phyloP scores from a whole-genome alignment of 83 land plant genomes.

The Isoetes engelmannii region DNA sequence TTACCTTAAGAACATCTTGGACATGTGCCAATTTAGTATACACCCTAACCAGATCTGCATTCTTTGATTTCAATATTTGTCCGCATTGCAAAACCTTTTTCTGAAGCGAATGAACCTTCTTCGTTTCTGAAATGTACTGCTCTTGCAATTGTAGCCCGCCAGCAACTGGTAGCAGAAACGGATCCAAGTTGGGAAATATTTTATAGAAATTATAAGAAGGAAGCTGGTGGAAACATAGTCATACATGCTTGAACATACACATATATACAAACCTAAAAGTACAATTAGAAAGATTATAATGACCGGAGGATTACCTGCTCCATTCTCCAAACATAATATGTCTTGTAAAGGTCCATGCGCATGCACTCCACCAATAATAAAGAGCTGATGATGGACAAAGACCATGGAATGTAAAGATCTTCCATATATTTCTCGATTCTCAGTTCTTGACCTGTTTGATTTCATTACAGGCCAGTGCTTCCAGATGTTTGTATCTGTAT shows the following conservation, averaged over 20 bases:
- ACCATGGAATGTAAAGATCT: constrained; percentile 36
- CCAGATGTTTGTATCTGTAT: constrained; percentile 19
- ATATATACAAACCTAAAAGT: not conserved
- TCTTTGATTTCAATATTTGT: not conserved
- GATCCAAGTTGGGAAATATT: too few species aligned
- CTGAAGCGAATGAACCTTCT: not conserved
- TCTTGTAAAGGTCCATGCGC: constrained; percentile 29
- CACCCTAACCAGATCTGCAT: not conserved
- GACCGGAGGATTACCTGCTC: constrained; percentile 21
- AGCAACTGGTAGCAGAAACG: not conserved
- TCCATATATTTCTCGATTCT: constrained; percentile 13
- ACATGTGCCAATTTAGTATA: not conserved
- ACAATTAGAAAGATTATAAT: not conserved
- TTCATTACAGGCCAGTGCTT: constrained; percentile 8
- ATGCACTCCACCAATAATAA: constrained; percentile 34
- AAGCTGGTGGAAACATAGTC: too few species aligned
- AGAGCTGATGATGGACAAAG: constrained; percentile 18
- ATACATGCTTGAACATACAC: too few species aligned
- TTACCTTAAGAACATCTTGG: not conserved
- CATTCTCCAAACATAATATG: constrained; percentile 28
- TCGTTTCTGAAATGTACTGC: not conserved
- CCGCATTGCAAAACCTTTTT: not conserved
- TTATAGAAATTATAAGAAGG: too few species aligned
- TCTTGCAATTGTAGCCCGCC: not conserved
- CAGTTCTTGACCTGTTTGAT: constrained; percentile 15